phyloP scores from a whole-genome alignment of 2,329 filamentous ascomycete genomes.

The Coniochaeta ligniaria region DNA sequence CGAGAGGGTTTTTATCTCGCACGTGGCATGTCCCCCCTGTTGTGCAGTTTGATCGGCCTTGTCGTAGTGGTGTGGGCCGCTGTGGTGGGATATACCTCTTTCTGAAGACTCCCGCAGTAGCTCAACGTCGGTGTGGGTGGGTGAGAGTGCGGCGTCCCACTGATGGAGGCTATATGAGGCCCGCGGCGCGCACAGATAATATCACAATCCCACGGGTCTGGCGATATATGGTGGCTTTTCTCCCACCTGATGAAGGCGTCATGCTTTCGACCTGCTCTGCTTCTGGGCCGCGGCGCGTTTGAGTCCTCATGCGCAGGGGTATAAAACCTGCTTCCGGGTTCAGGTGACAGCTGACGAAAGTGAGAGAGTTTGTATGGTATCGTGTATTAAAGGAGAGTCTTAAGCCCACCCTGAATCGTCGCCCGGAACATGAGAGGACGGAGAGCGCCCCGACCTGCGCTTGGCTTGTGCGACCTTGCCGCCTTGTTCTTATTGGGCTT shows the following conservation, averaged over 20 bases:
- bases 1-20: conserved; percentile 5
- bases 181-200: conserved; percentile 12
- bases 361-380: neutral
- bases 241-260: neutral
- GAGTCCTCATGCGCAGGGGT: neutral
- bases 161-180: conserved; percentile 10
- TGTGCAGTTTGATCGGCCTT: conserved; percentile 12
- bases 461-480: neutral
- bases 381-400: neutral
- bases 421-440: neutral
- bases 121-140: neutral
- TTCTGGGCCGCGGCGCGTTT: neutral
- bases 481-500: neutral
- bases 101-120: neutral
- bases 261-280: neutral
- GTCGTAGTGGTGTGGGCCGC: neutral
- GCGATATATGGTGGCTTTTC: conserved; percentile 8
- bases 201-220: conserved; percentile 13
- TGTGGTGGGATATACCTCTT: neutral
- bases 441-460: neutral
- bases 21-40: conserved; percentile 13
- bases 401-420: neutral
- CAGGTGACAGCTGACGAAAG: conserved; percentile 1
- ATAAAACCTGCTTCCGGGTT: neutral
- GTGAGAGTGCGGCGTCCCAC: neutral